Evolutionary conservation across 75 land plant genomes (phyloP).

Genomic region (Gnetum montanum): DNA sequence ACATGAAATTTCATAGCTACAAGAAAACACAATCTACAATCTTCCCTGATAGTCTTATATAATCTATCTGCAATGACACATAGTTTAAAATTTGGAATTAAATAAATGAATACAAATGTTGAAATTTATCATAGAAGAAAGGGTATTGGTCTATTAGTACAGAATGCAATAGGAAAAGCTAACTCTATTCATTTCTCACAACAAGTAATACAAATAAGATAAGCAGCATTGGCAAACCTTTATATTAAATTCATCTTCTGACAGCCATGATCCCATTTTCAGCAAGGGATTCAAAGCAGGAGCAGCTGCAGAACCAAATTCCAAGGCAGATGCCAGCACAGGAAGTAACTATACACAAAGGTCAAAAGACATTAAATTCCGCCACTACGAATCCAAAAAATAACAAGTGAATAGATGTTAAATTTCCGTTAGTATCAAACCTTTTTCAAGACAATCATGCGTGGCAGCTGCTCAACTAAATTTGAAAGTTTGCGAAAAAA

Average conservation of each 20-base stretch:
- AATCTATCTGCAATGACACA: too few relatives aligned
- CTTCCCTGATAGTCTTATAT: neutral
- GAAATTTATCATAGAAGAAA: too few relatives aligned
- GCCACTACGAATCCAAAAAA: neutral
- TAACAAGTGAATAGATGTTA: neutral
- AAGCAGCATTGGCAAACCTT: slow-evolving; percentile 44
- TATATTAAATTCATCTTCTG: slow-evolving; percentile 67
- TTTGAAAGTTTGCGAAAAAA: slow-evolving; percentile 96
- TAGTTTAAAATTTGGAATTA: too few relatives aligned
- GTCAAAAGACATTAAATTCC: slow-evolving; percentile 1
- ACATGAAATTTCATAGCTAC: neutral
- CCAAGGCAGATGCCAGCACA: slow-evolving; percentile 85
- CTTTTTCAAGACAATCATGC: slow-evolving; percentile 92
- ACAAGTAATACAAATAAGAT: neutral
- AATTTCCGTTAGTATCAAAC: too few relatives aligned
- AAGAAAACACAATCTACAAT: neutral
- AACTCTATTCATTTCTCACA: too few relatives aligned
- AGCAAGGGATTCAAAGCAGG: slow-evolving; percentile 84
- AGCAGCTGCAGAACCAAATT: slow-evolving; percentile 99
- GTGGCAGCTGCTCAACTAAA: slow-evolving; percentile 95
- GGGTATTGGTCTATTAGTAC: too few relatives aligned
- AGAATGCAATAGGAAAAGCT: too few relatives aligned
- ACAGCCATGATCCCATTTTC: slow-evolving; percentile 95
- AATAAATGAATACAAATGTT: too few relatives aligned
- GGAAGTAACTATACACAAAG: slow-evolving; percentile 75